These are phyloP conservation scores for Claviceps sp. DNA, from an alignment of 2,329 filamentous ascomycete species.

Conservation along the genomic window DNA sequence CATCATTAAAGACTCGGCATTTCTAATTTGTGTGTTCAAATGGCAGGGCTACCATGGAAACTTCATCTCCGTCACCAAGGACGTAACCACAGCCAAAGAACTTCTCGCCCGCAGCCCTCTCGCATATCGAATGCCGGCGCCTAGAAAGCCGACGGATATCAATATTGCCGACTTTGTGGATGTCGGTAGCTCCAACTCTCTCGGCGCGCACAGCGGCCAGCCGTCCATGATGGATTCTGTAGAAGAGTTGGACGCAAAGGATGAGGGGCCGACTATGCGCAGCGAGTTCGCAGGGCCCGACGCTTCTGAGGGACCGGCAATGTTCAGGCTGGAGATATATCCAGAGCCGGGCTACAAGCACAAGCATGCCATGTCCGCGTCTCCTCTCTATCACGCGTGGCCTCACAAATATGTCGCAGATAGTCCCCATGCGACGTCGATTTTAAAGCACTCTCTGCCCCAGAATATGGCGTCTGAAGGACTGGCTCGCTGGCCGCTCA, in stretches of 20 bases:
- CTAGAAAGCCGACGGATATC: slow-evolving; percentile 14
- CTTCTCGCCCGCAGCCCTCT: slow-evolving; percentile 34
- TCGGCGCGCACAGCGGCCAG: slow-evolving; percentile 3
- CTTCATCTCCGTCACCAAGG: slow-evolving; percentile 36
- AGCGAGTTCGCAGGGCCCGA: not conserved
- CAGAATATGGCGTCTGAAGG: slow-evolving; percentile 22
- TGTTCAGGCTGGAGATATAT: slow-evolving; percentile 29
- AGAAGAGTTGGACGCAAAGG: not conserved
- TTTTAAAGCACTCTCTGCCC: slow-evolving; percentile 27
- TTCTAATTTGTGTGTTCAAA: not conserved
- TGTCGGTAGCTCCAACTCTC: slow-evolving; percentile 6
- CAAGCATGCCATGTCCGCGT: slow-evolving; percentile 19
- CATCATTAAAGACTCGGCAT: not conserved
- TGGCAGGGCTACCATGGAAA: slow-evolving; percentile 31
- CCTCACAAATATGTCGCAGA: slow-evolving; percentile 19
- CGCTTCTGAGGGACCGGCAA: slow-evolving; percentile 4
- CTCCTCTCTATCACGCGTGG: slow-evolving; percentile 29
- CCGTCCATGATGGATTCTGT: not conserved
- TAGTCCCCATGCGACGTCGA: slow-evolving; percentile 21
- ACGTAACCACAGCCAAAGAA: slow-evolving; percentile 21
- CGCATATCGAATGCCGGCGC: slow-evolving; percentile 26
- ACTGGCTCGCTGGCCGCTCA: slow-evolving; percentile 29
- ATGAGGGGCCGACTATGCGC: not conserved
- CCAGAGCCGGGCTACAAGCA: slow-evolving; percentile 27
- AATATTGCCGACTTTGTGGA: slow-evolving; percentile 20